A percentile compares a stretch with the other conserved stretches of the same genome.
Evolutionary conservation across 257 asterid species (phyloP).

Genomic region (Primulina eburnea): DNA sequence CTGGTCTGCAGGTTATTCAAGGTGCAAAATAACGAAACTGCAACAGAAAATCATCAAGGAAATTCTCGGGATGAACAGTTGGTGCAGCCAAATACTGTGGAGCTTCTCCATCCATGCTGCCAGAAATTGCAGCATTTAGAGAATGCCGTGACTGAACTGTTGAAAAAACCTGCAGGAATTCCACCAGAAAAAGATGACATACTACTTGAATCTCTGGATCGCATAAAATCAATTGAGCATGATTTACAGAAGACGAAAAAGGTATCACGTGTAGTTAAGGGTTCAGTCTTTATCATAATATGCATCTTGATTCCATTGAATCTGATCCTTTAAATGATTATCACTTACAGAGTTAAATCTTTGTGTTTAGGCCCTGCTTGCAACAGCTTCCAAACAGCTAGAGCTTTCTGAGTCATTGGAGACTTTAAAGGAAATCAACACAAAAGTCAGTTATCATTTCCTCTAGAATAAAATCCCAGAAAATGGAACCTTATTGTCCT

Average conservation of each 20-base stretch:
- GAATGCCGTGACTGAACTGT: conserved; percentile 59
- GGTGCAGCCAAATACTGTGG: conserved; percentile 34
- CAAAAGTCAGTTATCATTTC: conserved; percentile 44
- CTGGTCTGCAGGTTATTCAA: conserved; percentile 38
- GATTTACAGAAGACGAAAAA: conserved; percentile 87
- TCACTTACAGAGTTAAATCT: conserved; percentile 18
- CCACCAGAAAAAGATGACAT: conserved; percentile 87
- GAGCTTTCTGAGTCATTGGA: conserved; percentile 90
- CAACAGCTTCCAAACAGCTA: conserved; percentile 82
- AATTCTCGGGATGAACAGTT: conserved; percentile 33
- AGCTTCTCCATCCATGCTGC: conserved; percentile 66
- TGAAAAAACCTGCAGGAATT: conserved; percentile 69
- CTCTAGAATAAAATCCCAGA: not conserved
- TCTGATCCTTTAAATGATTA: conserved; percentile 20
- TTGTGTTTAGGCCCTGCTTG: conserved; percentile 60
- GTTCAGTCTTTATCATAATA: not conserved
- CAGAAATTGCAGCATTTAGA: conserved; percentile 85
- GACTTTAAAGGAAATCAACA: conserved; percentile 51
- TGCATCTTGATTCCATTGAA: conserved; percentile 4
- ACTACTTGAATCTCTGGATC: conserved; percentile 76
- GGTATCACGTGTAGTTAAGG: conserved; percentile 35
- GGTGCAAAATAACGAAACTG: conserved; percentile 29
- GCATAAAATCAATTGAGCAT: conserved; percentile 79
- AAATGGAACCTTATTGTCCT: not conserved
- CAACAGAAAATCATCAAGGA: conserved; percentile 30